Base-by-base conservation (phyloP, 495 filamentous ascomycete species). In the Saxophila tyrrhenica region DNA sequence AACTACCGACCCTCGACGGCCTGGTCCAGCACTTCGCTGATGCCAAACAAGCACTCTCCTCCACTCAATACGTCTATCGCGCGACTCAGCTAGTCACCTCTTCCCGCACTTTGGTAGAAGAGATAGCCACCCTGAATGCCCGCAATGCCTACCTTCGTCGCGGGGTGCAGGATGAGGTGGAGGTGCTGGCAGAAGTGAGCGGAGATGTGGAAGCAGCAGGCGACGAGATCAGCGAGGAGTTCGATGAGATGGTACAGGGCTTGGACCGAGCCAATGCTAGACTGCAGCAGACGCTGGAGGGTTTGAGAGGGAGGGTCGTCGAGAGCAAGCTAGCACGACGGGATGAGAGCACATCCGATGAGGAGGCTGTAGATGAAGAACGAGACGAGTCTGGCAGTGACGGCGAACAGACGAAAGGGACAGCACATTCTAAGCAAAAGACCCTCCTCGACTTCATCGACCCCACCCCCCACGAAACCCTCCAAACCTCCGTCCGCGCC, bases 371-470 rank as follows among this genome's bases (percentile, higher is more conserved):
- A 9, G 35, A 43, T 17, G 44, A 49, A 9, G 51, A 49, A 5
- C 10, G n/a, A 10, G 29, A 35, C 13, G 29, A 35, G 29, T 13
- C 29, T 35, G 29, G 29, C 5, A 35, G 29, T 13, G 20, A 25
- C 3, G 2, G 25, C 2, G 44, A 23, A n/a, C 20, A 39, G 39
- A 21, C 83, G 85, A 5, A 7, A 13, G 5, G 7, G 29, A 35
- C 7, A 35, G 0, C 72, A 72, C 0, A 77, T 77, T 16, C 83
- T 87, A 65, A 76, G 39, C 72, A 75, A 20, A 85, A 84, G 65
- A 85, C 72, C 57, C 69, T 98, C 57, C 78, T 90, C 62, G 89
- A 95, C 66, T 98, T 97, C 69, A 82, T 96, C 42, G 90, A 97
- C 62, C 86, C 87, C 61, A 72, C 79, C 19, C 81, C 78, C 10